Conservation (phyloP, 2,329 filamentous ascomycete species). For the Penicillium sp. region DNA sequence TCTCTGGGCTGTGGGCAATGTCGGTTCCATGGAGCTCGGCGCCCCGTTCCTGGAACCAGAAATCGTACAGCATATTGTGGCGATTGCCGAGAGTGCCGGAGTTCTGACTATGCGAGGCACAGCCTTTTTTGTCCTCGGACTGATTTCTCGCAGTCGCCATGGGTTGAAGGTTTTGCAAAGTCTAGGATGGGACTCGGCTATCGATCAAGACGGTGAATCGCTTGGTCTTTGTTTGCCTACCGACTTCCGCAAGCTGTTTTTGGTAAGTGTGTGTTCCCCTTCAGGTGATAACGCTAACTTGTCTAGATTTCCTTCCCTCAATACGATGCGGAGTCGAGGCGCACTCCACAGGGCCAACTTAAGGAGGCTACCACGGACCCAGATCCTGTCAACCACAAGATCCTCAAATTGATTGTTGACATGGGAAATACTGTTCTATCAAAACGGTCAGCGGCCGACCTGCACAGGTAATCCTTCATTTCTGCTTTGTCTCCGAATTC, state of each 20-base stretch:
- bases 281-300: constrained; percentile 13
- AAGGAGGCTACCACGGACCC: constrained; percentile 60
- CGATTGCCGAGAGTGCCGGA: constrained; percentile 81
- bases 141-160: constrained; percentile 88
- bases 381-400: constrained; percentile 66
- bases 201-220: constrained; percentile 75
- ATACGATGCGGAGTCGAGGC: constrained; percentile 45
- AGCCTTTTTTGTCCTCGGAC: constrained; percentile 89
- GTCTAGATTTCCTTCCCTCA: constrained; percentile 39
- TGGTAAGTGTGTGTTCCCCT: constrained; percentile 49
- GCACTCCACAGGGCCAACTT: constrained; percentile 43
- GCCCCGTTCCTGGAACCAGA: constrained; percentile 89
- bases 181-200: constrained; percentile 88
- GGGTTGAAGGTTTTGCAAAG: constrained; percentile 88
- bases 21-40: constrained; percentile 95
- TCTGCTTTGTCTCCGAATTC: neutral
- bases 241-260: constrained; percentile 74
- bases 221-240: constrained; percentile 84
- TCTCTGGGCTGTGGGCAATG: constrained; percentile 95
- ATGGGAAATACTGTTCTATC: constrained; percentile 91
- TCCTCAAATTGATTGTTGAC: constrained; percentile 80
- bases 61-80: constrained; percentile 80
- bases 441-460: constrained; percentile 78
- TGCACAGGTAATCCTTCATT: constrained; percentile 53
- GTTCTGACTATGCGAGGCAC: constrained; percentile 93